Percentiles rank a stretch among this genome's conserved stretches.
These are phyloP conservation scores for Pseudocercospora macadamiae DNA, from an alignment of 2,329 filamentous ascomycete species.

Conservation along the genomic window DNA sequence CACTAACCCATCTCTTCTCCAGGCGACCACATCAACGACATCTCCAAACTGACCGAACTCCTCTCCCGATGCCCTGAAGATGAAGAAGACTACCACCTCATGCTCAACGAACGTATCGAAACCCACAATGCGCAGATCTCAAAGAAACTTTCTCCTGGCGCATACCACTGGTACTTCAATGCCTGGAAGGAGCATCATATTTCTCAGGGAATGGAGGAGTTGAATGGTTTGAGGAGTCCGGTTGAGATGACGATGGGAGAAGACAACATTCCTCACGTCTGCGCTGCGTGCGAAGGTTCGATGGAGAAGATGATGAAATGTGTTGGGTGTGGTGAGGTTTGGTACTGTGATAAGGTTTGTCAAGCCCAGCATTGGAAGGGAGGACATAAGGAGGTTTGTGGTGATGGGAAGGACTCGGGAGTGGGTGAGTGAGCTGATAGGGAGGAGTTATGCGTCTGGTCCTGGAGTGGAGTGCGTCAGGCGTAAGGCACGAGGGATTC, in stretches of 20 bases:
- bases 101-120: no score
- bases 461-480: neutral
- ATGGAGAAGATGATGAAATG: neutral
- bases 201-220: neutral
- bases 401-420: neutral
- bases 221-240: neutral
- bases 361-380: neutral
- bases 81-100: neutral
- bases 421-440: no score
- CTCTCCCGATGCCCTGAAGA: neutral
- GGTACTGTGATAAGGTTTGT: constrained; percentile 5
- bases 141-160: neutral
- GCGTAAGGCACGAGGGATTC: no score
- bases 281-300: neutral
- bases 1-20: neutral
- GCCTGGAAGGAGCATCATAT: neutral
- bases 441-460: neutral
- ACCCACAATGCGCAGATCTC: neutral
- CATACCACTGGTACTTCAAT: neutral
- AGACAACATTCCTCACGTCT: neutral
- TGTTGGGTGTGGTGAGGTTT: neutral
- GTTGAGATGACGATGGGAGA: neutral
- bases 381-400: neutral
- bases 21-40: neutral
- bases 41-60: neutral